Evolutionary conservation across 768 basidiomycete species (phyloP), one percentile per base, ranked within the genome.

Genomic region (Boletales sp.): DNA sequence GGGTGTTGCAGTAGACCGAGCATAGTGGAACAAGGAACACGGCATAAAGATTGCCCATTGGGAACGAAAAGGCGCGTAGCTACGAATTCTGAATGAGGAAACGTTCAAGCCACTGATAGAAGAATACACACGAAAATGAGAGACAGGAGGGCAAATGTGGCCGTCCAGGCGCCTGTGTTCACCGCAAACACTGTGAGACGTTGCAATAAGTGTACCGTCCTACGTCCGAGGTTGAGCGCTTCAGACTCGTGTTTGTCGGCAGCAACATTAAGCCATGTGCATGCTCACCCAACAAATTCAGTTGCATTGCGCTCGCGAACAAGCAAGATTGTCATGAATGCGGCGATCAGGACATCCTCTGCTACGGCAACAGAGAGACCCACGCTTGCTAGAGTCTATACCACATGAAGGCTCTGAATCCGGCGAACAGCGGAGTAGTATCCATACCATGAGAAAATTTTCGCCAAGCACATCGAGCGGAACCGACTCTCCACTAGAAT

Each of bases 131-230:
- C 83, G 76, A 2, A 79, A 77, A 43, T 82, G 19, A 35, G 8
- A 14, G 19, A 71, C 2, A 75, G 73, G 64, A 81, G 81, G 15
- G 73, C 66, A 9, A 57, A 61, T 0, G 80, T 77, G 55, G 82
- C 81, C 15, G 78, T 71, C 5, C 74, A 75, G 15, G 82, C 71
- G 0, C 77, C 70, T 12, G 39, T 40, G 13, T 40, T 40, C 32
- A 51, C 39, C 10, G 38, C 9, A 40, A 45, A 45, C 29, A 51
- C 21, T 8, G 19, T 32, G 14, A 50, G 42, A 29, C 48, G 43
- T 40, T 44, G 43, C 24, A 50, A 30, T 11, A 44, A 17, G 11
- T 38, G 42, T 15, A 13, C n/a, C 11, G 43, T 50, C 4, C 48
- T 50, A 7, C 5, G 24, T 27, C 6, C 24, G 24, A 6, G 5